Percentiles rank a stretch among this genome's conserved stretches.
phyloP scores from a whole-genome alignment of 352 stramenopile species.

The Discostella stelligera region DNA sequence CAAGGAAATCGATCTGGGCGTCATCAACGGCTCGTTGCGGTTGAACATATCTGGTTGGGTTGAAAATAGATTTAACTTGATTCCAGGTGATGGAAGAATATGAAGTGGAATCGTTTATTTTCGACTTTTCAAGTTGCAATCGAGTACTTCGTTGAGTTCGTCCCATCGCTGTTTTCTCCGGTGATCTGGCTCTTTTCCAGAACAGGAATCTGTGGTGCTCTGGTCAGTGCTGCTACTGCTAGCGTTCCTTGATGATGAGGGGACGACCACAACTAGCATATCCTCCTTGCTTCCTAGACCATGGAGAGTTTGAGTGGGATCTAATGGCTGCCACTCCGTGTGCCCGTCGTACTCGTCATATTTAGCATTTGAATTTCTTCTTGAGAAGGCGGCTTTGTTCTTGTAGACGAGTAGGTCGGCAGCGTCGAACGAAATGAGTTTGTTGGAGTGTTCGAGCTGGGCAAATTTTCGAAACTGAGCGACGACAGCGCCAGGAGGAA shows the following conservation, averaged over 20 bases:
- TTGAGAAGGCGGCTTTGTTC: constrained; percentile 19
- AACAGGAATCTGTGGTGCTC: constrained; percentile 11
- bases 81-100: constrained; percentile 17
- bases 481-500: constrained; percentile 6
- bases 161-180: constrained; percentile 27
- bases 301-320: constrained; percentile 15
- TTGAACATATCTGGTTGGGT: constrained; percentile 5
- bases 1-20: constrained; percentile 8
- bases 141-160: constrained; percentile 21
- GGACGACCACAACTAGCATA: constrained; percentile 17
- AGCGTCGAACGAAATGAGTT: constrained; percentile 2
- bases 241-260: constrained; percentile 6
- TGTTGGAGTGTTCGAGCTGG: constrained; percentile 10
- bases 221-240: too few species aligned
- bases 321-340: not conserved
- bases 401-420: constrained; percentile 18
- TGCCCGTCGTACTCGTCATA: constrained; percentile 3
- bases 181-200: constrained; percentile 10
- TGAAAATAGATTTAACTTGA: constrained; percentile 10
- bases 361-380: constrained; percentile 9
- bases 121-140: constrained; percentile 12
- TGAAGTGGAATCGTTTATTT: constrained; percentile 12
- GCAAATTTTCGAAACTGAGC: constrained; percentile 9
- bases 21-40: constrained; percentile 1
- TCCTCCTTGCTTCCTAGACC: constrained; percentile 10